Conservation (phyloP, 345 rosid genomes). For the Triadica sebifera region DNA sequence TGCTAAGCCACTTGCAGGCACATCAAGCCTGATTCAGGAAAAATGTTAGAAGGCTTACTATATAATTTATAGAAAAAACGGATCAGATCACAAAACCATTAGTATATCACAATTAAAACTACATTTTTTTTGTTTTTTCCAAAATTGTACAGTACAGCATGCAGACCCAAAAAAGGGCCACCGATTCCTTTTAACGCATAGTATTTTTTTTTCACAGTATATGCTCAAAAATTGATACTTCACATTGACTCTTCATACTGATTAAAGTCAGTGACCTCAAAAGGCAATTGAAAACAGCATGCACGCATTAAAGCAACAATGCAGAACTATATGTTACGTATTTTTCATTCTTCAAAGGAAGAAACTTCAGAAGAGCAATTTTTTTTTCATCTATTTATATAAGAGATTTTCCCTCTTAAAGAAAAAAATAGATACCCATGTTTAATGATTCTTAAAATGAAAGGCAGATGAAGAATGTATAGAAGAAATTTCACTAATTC, state of each 20-base stretch:
- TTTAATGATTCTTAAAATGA: neutral
- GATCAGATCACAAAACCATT: constrained; percentile 3
- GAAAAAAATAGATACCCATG: neutral
- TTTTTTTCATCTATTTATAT: neutral
- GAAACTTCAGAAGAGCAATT: neutral
- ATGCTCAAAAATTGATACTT: constrained; percentile 1
- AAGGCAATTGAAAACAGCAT: neutral
- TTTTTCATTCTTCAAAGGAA: neutral
- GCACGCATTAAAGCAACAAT: neutral
- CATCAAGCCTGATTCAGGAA: constrained; percentile 63
- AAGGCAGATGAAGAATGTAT: neutral
- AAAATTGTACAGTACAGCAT: neutral
- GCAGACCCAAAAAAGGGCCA: neutral
- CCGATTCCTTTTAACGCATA: neutral
- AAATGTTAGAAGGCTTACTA: neutral
- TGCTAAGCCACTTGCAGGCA: constrained; percentile 64
- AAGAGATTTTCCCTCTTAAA: neutral
- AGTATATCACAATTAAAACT: neutral
- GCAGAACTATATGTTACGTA: neutral
- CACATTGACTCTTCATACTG: neutral
- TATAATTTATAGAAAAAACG: neutral
- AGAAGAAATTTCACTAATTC: neutral
- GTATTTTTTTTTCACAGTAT: neutral
- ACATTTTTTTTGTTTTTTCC: neutral
- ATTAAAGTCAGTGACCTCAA: neutral